These are phyloP conservation scores for Trichosporon sp. DNA, from an alignment of 1,284 basidiomycete genomes.

Conservation along the genomic window DNA sequence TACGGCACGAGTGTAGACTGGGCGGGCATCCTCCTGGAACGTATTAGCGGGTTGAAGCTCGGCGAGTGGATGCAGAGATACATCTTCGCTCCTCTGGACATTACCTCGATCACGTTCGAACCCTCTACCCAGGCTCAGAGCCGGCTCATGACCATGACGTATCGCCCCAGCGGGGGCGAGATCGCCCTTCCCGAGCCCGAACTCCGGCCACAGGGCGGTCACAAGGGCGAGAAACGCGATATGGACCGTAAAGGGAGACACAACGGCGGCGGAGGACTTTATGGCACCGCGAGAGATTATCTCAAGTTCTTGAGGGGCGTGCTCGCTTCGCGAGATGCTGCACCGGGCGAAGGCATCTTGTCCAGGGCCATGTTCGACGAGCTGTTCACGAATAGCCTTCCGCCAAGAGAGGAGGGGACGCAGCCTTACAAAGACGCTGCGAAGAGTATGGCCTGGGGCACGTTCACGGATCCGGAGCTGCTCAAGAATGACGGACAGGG, in stretches of 20 bases:
- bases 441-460: conserved; percentile 6
- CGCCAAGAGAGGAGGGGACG: conserved; percentile 9
- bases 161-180: neutral
- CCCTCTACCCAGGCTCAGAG: conserved; percentile 22
- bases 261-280: conserved; percentile 21
- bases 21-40: conserved; percentile 21
- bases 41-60: conserved; percentile 8
- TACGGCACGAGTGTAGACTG: conserved; percentile 17
- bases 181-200: neutral
- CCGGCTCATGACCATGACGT: conserved; percentile 9
- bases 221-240: neutral
- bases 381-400: conserved; percentile 25
- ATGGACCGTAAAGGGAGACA: neutral
- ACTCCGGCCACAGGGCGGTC: neutral
- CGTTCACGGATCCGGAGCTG: conserved; percentile 15
- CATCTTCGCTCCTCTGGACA: conserved; percentile 35
- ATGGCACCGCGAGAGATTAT: conserved; percentile 17
- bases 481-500: conserved; percentile 9
- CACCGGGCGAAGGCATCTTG: conserved; percentile 17
- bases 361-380: conserved; percentile 18
- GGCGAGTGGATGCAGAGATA: conserved; percentile 25
- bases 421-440: conserved; percentile 12
- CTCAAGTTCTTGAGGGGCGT: conserved; percentile 18
- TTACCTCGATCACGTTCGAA: conserved; percentile 30
- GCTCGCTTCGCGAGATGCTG: conserved; percentile 7